Conservation (phyloP, 495 filamentous ascomycete species). For the Aspergillus indologenus region DNA sequence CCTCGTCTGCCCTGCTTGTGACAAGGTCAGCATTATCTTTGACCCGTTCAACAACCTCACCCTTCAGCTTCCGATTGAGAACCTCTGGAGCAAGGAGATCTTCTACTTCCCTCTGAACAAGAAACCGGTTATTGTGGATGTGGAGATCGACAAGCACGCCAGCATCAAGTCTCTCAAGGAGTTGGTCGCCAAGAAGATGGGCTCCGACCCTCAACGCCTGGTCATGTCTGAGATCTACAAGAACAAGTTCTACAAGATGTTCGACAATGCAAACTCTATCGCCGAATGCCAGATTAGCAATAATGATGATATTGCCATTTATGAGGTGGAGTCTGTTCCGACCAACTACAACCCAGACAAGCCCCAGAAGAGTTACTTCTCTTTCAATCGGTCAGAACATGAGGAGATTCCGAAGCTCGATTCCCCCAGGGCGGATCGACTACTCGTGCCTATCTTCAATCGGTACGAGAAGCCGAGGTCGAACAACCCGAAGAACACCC, state of each 20-base stretch:
- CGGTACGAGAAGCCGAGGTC: slow-evolving; percentile 52
- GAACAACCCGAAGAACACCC: slow-evolving; percentile 40
- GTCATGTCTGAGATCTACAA: slow-evolving; percentile 78
- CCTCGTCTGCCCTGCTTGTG: slow-evolving; percentile 81
- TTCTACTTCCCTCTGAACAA: slow-evolving; percentile 69
- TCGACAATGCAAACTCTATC: slow-evolving; percentile 62
- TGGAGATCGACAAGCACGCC: slow-evolving; percentile 85
- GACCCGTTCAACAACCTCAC: slow-evolving; percentile 96
- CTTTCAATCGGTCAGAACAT: slow-evolving; percentile 50
- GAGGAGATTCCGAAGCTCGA: slow-evolving; percentile 58
- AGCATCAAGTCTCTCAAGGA: slow-evolving; percentile 73
- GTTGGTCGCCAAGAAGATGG: slow-evolving; percentile 66
- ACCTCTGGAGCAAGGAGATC: slow-evolving; percentile 67
- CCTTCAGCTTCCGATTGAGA: slow-evolving; percentile 81
- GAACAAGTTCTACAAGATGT: slow-evolving; percentile 77
- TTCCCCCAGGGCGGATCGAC: slow-evolving; percentile 61
- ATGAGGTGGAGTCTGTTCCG: slow-evolving; percentile 74
- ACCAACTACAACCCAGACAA: slow-evolving; percentile 64
- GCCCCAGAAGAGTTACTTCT: slow-evolving; percentile 46
- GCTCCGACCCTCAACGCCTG: slow-evolving; percentile 52
- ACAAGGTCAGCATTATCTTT: slow-evolving; percentile 97
- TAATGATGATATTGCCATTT: slow-evolving; percentile 67
- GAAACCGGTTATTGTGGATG: slow-evolving; percentile 62
- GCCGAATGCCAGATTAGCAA: slow-evolving; percentile 62
- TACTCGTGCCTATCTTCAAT: slow-evolving; percentile 80